A percentile compares a stretch with the other conserved stretches of the same genome.
phyloP scores from a whole-genome alignment of 139 green algal genomes.

The Chlorella sp. region DNA sequence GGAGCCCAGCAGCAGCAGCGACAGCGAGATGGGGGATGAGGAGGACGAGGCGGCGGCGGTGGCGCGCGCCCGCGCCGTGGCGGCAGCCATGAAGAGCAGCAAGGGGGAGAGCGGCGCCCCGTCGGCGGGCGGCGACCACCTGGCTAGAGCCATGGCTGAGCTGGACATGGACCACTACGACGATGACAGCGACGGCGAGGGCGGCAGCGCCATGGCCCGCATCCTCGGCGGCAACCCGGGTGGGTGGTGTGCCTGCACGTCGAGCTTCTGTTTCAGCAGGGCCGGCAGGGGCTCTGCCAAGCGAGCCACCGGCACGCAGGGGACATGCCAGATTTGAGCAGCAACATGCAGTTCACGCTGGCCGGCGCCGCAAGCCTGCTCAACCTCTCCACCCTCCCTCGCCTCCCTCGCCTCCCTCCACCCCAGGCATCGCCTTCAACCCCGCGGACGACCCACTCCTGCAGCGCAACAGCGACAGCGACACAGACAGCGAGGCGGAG shows the following conservation, averaged over 20 bases:
- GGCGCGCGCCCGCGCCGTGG: slow-evolving; percentile 34
- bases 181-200: slow-evolving; percentile 63
- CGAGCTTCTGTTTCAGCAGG: not conserved
- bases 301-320: too few relatives aligned
- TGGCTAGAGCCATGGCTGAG: slow-evolving; percentile 76
- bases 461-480: not conserved
- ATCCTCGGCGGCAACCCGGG: slow-evolving; percentile 40
- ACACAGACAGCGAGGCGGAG: slow-evolving; percentile 63
- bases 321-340: too few relatives aligned
- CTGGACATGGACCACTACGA: slow-evolving; percentile 98
- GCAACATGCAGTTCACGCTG: too few relatives aligned
- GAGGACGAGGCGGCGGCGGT: slow-evolving; percentile 47
- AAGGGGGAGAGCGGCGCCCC: not conserved
- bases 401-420: not conserved
- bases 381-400: too few relatives aligned
- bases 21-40: slow-evolving; percentile 30
- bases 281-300: too few relatives aligned
- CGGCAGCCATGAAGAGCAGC: slow-evolving; percentile 1
- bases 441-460: slow-evolving; percentile 45
- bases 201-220: not conserved
- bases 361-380: too few relatives aligned
- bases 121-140: not conserved
- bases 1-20: slow-evolving; percentile 34
- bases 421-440: slow-evolving; percentile 59
- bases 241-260: not conserved